phyloP scores from a whole-genome alignment of 2,329 filamentous ascomycete species.

The Beauveria brongniartii region DNA sequence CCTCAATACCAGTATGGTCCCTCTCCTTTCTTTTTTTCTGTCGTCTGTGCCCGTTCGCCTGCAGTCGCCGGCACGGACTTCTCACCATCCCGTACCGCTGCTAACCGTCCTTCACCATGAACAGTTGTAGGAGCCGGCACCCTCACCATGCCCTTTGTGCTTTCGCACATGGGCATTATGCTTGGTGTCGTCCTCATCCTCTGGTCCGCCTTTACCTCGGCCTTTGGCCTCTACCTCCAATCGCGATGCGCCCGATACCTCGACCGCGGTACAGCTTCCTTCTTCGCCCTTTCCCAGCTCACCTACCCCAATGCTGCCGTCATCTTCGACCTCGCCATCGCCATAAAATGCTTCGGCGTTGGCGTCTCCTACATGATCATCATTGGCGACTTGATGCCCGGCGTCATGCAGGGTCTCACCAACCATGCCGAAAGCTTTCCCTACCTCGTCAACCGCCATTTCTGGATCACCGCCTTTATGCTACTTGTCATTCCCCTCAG shows the following conservation, averaged over 20 bases:
- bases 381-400: constrained; percentile 96
- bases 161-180: constrained; percentile 91
- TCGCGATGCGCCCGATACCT: constrained; percentile 88
- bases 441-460: constrained; percentile 82
- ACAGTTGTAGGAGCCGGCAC: constrained; percentile 88
- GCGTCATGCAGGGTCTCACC: constrained; percentile 76
- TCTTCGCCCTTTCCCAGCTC: constrained; percentile 93
- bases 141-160: constrained; percentile 87
- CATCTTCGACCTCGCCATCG: constrained; percentile 90
- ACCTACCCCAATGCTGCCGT: constrained; percentile 96
- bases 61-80: not conserved
- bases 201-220: constrained; percentile 83
- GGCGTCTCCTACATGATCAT: constrained; percentile 97
- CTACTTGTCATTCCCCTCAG: constrained; percentile 89
- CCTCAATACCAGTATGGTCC: constrained; percentile 76
- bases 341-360: constrained; percentile 96
- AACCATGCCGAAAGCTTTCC: constrained; percentile 50
- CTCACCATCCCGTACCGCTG: not conserved
- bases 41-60: not conserved
- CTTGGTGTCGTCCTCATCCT: constrained; percentile 77
- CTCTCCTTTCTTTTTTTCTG: not conserved
- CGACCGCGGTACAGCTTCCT: constrained; percentile 79
- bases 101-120: constrained; percentile 15
- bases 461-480: constrained; percentile 99
- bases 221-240: constrained; percentile 92